Conservation (phyloP, 2,329 filamentous ascomycete species). For the Hortaea sp. region DNA sequence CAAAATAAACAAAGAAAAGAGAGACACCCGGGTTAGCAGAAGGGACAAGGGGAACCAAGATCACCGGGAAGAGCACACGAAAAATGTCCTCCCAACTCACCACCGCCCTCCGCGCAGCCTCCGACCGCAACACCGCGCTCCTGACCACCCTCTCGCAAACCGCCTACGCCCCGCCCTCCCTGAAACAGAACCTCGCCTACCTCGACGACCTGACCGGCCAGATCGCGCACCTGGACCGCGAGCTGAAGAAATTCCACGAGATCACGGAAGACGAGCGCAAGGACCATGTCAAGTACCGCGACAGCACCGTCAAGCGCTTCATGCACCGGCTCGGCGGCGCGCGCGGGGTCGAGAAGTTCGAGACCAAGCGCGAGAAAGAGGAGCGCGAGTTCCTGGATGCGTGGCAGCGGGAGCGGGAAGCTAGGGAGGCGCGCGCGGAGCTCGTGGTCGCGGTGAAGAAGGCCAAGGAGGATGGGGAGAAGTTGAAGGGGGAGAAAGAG, state of each 20-base stretch:
- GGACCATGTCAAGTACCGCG: conserved; percentile 44
- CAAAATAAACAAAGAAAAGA: no score
- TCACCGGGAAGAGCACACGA: no score
- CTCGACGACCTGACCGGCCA: conserved; percentile 38
- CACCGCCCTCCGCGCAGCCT: conserved; percentile 6
- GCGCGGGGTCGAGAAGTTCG: conserved; percentile 35
- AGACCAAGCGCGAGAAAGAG: conserved; percentile 39
- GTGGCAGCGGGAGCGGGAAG: conserved; percentile 39
- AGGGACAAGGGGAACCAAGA: no score
- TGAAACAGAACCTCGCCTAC: conserved; percentile 38
- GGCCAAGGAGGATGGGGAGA: conserved; percentile 27
- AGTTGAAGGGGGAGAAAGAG: conserved; percentile 28
- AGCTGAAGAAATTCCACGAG: conserved; percentile 30
- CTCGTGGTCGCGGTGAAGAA: conserved; percentile 32
- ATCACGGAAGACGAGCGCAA: conserved; percentile 39
- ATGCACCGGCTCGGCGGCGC: conserved; percentile 42
- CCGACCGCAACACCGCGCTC: conserved; percentile 27
- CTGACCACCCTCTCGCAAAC: conserved; percentile 39
- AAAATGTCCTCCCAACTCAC: neutral
- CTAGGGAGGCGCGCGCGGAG: conserved; percentile 33
- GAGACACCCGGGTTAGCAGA: no score
- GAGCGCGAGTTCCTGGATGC: conserved; percentile 47
- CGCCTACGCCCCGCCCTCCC: conserved; percentile 38
- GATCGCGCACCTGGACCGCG: conserved; percentile 27
- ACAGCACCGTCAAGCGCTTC: conserved; percentile 43